phyloP scores from a whole-genome alignment of 805 yeast genomes.

The Wickerhamomyces bisporus region DNA sequence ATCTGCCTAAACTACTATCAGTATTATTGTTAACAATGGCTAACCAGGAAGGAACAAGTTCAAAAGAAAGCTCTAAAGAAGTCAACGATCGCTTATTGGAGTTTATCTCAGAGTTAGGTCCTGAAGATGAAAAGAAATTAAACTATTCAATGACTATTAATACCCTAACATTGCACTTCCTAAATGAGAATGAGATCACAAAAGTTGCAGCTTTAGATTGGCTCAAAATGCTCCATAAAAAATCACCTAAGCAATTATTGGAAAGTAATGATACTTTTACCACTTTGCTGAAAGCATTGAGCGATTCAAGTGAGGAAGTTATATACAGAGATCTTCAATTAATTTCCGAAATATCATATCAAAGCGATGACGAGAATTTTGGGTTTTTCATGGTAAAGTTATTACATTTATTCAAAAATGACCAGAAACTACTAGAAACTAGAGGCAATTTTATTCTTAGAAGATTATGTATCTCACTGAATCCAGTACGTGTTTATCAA shows the following conservation, averaged over 20 bases:
- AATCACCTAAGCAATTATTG: constrained; percentile 53
- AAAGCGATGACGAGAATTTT: constrained; percentile 72
- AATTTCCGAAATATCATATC: constrained; percentile 65
- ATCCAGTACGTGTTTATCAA: constrained; percentile 78
- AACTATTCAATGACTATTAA: constrained; percentile 61
- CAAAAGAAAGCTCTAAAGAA: constrained; percentile 48
- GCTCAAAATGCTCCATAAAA: constrained; percentile 75
- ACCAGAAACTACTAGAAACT: constrained; percentile 57
- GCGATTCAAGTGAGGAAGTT: constrained; percentile 70
- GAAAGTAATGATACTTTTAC: constrained; percentile 63
- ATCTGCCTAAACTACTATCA: constrained; percentile 69
- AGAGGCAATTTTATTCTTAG: constrained; percentile 81
- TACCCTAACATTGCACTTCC: constrained; percentile 65
- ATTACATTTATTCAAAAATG: constrained; percentile 63
- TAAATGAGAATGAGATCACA: constrained; percentile 74
- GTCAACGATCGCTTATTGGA: constrained; percentile 55
- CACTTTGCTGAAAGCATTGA: constrained; percentile 67
- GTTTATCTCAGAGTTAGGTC: constrained; percentile 30
- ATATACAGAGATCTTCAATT: constrained; percentile 68
- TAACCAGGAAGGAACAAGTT: constrained; percentile 33
- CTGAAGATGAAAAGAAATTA: constrained; percentile 27
- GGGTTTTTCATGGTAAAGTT: constrained; percentile 69
- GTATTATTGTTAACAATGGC: constrained; percentile 61
- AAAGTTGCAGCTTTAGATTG: constrained; percentile 84
- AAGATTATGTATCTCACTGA: constrained; percentile 74